Evolutionary conservation across 2,329 filamentous ascomycete species (phyloP).

Genomic region (Lachnellula cervina): DNA sequence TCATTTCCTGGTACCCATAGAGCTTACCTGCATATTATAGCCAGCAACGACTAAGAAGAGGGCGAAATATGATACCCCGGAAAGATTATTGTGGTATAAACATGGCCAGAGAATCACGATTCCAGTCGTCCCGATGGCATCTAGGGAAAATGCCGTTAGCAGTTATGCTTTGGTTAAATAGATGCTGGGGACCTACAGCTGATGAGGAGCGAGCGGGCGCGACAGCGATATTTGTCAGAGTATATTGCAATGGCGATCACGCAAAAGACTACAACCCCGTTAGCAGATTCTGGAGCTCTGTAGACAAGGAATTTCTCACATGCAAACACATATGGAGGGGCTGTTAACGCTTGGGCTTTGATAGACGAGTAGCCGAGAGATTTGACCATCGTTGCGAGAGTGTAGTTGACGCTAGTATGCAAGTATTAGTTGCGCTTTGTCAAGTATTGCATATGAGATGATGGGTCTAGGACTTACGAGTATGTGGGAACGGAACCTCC

Average conservation of each 20-base stretch:
- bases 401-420: slow-evolving; percentile 26
- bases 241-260: slow-evolving; percentile 6
- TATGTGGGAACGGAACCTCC: slow-evolving; percentile 31
- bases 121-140: slow-evolving; percentile 3
- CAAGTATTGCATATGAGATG: background rate
- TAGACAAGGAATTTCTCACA: background rate
- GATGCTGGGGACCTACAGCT: background rate
- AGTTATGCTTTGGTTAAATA: background rate
- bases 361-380: slow-evolving; percentile 31
- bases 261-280: background rate
- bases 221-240: slow-evolving; percentile 7
- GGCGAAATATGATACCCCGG: slow-evolving; percentile 71
- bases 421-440: background rate
- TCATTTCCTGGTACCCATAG: slow-evolving; percentile 39
- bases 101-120: slow-evolving; percentile 8
- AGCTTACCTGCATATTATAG: slow-evolving; percentile 74
- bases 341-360: slow-evolving; percentile 29
- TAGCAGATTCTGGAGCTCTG: no score
- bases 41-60: slow-evolving; percentile 77
- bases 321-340: slow-evolving; percentile 30
- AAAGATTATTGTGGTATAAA: slow-evolving; percentile 2
- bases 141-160: background rate
- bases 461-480: slow-evolving; percentile 6
- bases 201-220: slow-evolving; percentile 7
- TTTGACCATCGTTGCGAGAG: slow-evolving; percentile 36